Conservation (phyloP, 768 basidiomycete species). For the Trametes punicea region DNA sequence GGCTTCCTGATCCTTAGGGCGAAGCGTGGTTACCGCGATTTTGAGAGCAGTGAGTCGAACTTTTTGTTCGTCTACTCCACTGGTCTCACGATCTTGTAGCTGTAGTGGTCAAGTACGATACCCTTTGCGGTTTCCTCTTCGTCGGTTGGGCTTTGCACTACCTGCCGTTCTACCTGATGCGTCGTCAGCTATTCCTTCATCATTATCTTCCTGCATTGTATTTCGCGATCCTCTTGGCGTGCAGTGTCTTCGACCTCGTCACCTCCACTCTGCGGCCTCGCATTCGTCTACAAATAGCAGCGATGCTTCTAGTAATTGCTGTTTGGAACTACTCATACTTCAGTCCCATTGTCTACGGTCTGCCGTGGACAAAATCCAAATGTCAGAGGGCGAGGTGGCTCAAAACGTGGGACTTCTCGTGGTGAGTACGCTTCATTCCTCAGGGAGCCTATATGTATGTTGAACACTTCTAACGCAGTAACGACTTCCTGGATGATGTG, state of each 20-base stretch:
- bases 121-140: slow-evolving; percentile 87
- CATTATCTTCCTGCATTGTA: slow-evolving; percentile 98
- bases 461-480: slow-evolving; percentile 36
- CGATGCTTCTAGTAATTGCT: slow-evolving; percentile 65
- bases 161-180: slow-evolving; percentile 96
- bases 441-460: background rate
- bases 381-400: slow-evolving; percentile 81
- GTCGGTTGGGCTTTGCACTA: slow-evolving; percentile 92
- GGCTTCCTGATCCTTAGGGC: slow-evolving; percentile 82
- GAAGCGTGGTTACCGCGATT: slow-evolving; percentile 88
- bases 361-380: slow-evolving; percentile 77
- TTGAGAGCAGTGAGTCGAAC: slow-evolving; percentile 75
- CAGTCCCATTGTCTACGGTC: slow-evolving; percentile 82
- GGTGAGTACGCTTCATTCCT: slow-evolving; percentile 36
- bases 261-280: slow-evolving; percentile 77
- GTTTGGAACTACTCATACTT: slow-evolving; percentile 78
- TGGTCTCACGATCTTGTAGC: slow-evolving; percentile 43
- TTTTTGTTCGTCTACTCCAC: background rate
- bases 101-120: slow-evolving; percentile 88
- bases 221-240: slow-evolving; percentile 78
- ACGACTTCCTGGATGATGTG: slow-evolving; percentile 68
- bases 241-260: slow-evolving; percentile 77
- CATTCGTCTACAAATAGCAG: slow-evolving; percentile 77
- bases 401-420: slow-evolving; percentile 95
- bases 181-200: slow-evolving; percentile 94